Base-by-base conservation (phyloP, 805 yeast genomes). In the Candida fluviatilis region DNA sequence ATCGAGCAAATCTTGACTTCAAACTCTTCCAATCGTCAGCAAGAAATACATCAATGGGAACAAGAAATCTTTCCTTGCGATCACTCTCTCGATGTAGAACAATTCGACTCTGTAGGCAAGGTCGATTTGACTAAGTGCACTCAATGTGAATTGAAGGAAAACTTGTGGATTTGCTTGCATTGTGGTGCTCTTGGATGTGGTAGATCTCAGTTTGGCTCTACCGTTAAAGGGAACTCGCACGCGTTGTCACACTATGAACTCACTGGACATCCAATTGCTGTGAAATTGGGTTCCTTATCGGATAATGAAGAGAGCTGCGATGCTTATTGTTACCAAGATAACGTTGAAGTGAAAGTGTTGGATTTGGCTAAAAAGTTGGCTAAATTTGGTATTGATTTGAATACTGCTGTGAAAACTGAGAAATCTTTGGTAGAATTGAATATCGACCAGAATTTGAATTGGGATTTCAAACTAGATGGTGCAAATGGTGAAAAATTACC, bases 111-210 rank as follows among this genome's bases (percentile, higher is more conserved):
- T 5, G 36, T 27, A 7, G 39, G n/a, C 18, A 67, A 74, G 24
- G 45, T 73, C 3, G 66, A 73, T 24, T 46, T 73, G 4, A 43
- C 66, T 0, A 52, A 73, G 35, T 85, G 95, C 57, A 45, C 49
- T 2, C 57, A 57, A 8, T 85, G 95, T 63, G 84, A 74, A 1
- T 66, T 93, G 46, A 59, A 62, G 21, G 84, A 82, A 47, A 93
- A 93, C 55, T 62, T 93, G 34, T 93, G 99, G 99, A 69, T 93
- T 13, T 93, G 99, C 65, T 62, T 93, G 33, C 75, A 76, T 35
- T 93, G 99, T 71, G 99, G 99, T 2, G 64, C 75, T n/a, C 51
- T 89, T 8, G 96, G 96, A 4, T 93, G 99, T 64, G 99, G 99
- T 4, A 70, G 99, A 47, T 80, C 81, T 23, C 99, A 93, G 60